Percentiles rank a stretch among this genome's conserved stretches.
These are phyloP conservation scores for Euphorbia corollata DNA, from an alignment of 441 rosid genomes.

Conservation along the genomic window DNA sequence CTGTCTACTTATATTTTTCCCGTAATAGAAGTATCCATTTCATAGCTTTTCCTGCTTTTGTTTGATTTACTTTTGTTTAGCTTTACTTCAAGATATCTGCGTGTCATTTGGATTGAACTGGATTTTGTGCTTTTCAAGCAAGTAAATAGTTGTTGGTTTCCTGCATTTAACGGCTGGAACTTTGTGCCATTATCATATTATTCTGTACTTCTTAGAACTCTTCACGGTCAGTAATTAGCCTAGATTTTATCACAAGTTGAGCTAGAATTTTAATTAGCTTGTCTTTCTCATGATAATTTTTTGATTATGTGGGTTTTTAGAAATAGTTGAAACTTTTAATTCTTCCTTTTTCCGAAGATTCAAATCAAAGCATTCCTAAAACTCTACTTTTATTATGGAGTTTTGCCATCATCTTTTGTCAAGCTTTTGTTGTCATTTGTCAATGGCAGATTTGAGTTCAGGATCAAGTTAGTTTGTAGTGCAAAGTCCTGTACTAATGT, in stretches of 20 bases:
- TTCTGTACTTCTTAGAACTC: conserved; percentile 12
- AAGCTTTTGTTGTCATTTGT: conserved; percentile 14
- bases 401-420: conserved; percentile 11
- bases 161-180: neutral
- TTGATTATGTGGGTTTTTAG: conserved; percentile 18
- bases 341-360: conserved; percentile 7
- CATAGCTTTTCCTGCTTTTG: neutral
- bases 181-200: conserved; percentile 1
- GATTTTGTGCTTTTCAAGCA: neutral
- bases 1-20: conserved; percentile 5
- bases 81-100: conserved; percentile 2
- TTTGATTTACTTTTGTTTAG: neutral
- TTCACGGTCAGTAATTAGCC: conserved; percentile 13
- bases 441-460: conserved; percentile 23
- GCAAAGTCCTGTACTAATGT: conserved; percentile 24
- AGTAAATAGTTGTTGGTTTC: neutral
- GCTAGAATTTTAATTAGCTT: neutral
- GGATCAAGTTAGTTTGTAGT: conserved; percentile 19
- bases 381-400: conserved; percentile 18
- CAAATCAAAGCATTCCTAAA: neutral
- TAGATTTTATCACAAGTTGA: conserved; percentile 11
- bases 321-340: neutral
- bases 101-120: conserved; percentile 9
- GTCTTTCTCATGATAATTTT: conserved; percentile 12
- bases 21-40: conserved; percentile 13